These are phyloP conservation scores for Kodamaea hsintzibuensis DNA, from an alignment of 805 yeast species.

Conservation along the genomic window DNA sequence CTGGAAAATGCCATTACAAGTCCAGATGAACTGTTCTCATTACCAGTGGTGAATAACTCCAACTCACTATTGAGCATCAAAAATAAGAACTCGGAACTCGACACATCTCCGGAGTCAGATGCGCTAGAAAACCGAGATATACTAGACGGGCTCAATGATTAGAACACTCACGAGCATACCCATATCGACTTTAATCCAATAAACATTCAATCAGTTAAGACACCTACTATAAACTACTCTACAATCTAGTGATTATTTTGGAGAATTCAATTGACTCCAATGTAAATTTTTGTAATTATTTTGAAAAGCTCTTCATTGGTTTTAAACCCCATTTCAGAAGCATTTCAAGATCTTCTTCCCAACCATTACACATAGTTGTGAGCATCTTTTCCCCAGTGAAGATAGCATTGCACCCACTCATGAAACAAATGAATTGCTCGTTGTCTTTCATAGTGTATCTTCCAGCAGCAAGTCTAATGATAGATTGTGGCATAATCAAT, in stretches of 20 bases:
- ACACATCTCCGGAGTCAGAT: constrained; percentile 7
- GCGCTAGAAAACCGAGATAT: constrained; percentile 8
- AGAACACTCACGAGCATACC: neutral
- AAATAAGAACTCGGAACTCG: neutral
- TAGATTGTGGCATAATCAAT: constrained; percentile 68
- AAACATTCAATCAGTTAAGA: neutral
- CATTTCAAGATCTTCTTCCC: constrained; percentile 79
- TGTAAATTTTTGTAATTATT: neutral
- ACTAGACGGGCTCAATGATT: constrained; percentile 8
- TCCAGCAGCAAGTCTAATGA: constrained; percentile 78
- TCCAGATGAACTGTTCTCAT: constrained; percentile 52
- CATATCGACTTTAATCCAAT: neutral
- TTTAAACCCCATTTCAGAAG: constrained; percentile 66
- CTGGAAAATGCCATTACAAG: constrained; percentile 2
- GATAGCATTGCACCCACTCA: constrained; percentile 78
- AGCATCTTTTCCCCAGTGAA: constrained; percentile 82
- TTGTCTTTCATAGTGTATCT: constrained; percentile 77
- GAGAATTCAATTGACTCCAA: neutral
- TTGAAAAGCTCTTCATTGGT: constrained; percentile 44
- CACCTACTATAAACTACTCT: no score
- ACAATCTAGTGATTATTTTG: no score
- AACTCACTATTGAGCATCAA: constrained; percentile 15
- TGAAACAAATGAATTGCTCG: constrained; percentile 73
- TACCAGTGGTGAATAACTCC: constrained; percentile 39
- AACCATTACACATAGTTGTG: constrained; percentile 79